These are phyloP conservation scores for Hanseniaspora occidentalis DNA, from an alignment of 805 yeast species.

Conservation along the genomic window DNA sequence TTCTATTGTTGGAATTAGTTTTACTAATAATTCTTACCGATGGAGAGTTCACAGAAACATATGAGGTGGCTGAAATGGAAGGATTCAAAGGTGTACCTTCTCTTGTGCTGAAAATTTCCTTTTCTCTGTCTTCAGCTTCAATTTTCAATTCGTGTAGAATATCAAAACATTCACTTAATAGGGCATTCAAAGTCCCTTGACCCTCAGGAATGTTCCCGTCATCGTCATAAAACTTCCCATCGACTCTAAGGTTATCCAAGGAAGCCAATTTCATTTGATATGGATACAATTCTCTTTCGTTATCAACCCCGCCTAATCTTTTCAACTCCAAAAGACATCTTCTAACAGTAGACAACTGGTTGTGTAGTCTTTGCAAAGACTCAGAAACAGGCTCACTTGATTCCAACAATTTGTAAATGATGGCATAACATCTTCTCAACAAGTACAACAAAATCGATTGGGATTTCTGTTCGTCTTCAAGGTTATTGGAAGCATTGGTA, in stretches of 20 bases:
- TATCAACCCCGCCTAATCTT: conserved; percentile 83
- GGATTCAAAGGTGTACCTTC: conserved; percentile 15
- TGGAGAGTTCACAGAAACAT: background rate
- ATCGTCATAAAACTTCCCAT: conserved; percentile 78
- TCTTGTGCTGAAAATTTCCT: conserved; percentile 13
- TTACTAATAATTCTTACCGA: conserved; percentile 1
- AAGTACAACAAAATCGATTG: conserved; percentile 59
- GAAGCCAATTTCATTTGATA: conserved; percentile 90
- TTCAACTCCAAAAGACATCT: conserved; percentile 82
- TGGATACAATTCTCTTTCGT: conserved; percentile 84
- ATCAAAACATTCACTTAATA: conserved; percentile 90
- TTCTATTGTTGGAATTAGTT: background rate
- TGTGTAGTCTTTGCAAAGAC: conserved; percentile 84
- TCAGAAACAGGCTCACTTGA: conserved; percentile 93
- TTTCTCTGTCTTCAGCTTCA: conserved; percentile 59
- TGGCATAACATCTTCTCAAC: conserved; percentile 81
- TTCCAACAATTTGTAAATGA: conserved; percentile 78
- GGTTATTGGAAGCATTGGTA: conserved; percentile 15
- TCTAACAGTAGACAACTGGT: conserved; percentile 84
- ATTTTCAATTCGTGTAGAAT: conserved; percentile 81
- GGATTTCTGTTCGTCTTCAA: conserved; percentile 31
- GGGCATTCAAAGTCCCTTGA: conserved; percentile 86
- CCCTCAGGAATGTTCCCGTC: conserved; percentile 93
- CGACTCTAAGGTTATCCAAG: conserved; percentile 72
- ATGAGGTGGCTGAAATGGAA: conserved; percentile 10